phyloP scores from a whole-genome alignment of 345 rosid species.

The Dimocarpus longan region DNA sequence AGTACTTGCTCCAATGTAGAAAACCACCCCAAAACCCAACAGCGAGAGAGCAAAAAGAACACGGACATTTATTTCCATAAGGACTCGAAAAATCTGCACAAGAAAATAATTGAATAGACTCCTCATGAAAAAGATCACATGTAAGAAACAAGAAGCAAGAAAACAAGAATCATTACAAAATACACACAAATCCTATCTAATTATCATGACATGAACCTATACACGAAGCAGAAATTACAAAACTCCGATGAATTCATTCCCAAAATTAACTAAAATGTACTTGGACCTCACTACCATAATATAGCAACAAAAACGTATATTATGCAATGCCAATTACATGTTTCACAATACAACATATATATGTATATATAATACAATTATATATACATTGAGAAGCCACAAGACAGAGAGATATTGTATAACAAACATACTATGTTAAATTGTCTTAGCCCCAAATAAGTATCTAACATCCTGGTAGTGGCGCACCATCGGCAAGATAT shows the following conservation, averaged over 20 bases:
- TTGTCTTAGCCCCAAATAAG: too few species aligned
- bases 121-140: background rate
- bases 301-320: background rate
- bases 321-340: background rate
- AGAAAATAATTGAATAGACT: background rate
- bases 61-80: conserved; percentile 77
- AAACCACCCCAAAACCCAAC: conserved; percentile 68
- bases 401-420: too few species aligned
- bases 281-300: too few species aligned
- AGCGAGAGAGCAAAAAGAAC: conserved; percentile 68
- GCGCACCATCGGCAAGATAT: too few species aligned
- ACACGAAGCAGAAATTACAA: too few species aligned
- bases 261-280: too few species aligned
- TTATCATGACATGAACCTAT: background rate
- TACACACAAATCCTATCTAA: background rate
- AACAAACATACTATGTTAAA: too few species aligned
- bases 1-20: conserved; percentile 87
- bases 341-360: background rate
- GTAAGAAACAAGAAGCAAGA: background rate
- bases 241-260: too few species aligned
- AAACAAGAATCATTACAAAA: background rate
- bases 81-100: conserved; percentile 76
- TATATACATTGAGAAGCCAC: too few species aligned
- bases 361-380: background rate
- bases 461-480: too few species aligned